Evolutionary conservation across 768 basidiomycete genomes (phyloP).

Genomic region (Collybiopsis confluens): DNA sequence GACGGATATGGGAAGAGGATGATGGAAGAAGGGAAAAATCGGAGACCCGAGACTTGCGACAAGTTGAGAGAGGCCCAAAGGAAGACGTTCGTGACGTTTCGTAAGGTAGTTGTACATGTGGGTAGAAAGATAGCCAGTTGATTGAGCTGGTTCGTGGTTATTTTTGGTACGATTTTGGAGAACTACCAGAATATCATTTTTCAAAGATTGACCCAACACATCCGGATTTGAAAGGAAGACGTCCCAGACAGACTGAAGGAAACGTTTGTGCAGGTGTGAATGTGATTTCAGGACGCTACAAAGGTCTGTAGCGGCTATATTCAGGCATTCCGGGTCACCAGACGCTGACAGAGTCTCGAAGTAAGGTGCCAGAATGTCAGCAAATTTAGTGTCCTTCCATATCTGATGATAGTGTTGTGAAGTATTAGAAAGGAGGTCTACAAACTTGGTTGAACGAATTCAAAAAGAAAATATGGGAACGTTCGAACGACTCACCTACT

Average conservation of each 20-base stretch:
- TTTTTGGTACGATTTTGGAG: slow-evolving; percentile 28
- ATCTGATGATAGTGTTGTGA: slow-evolving; percentile 37
- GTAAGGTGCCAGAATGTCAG: slow-evolving; percentile 45
- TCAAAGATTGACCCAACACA: slow-evolving; percentile 21
- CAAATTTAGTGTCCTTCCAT: slow-evolving; percentile 28
- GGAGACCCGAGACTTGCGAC: slow-evolving; percentile 17
- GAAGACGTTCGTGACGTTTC: slow-evolving; percentile 3
- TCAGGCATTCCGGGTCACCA: slow-evolving; percentile 21
- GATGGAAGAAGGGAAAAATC: slow-evolving; percentile 21
- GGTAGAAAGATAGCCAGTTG: background rate
- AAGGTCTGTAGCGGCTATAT: slow-evolving; percentile 30
- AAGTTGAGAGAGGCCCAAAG: slow-evolving; percentile 14
- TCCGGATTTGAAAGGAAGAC: slow-evolving; percentile 25
- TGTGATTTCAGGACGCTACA: slow-evolving; percentile 30
- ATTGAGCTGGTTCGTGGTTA: background rate
- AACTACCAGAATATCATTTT: slow-evolving; percentile 29
- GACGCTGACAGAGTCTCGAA: slow-evolving; percentile 34
- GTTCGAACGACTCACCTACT: background rate
- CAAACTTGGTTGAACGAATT: background rate
- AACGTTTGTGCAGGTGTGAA: slow-evolving; percentile 26
- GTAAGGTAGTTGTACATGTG: slow-evolving; percentile 5
- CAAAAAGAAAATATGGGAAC: background rate
- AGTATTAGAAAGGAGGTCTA: slow-evolving; percentile 25
- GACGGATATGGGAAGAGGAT: slow-evolving; percentile 10
- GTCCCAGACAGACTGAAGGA: slow-evolving; percentile 40